A percentile compares a stretch with the other conserved stretches of the same genome.
phyloP scores from a whole-genome alignment of 2,329 filamentous ascomycete genomes.

The Colletotrichum theobromicola region DNA sequence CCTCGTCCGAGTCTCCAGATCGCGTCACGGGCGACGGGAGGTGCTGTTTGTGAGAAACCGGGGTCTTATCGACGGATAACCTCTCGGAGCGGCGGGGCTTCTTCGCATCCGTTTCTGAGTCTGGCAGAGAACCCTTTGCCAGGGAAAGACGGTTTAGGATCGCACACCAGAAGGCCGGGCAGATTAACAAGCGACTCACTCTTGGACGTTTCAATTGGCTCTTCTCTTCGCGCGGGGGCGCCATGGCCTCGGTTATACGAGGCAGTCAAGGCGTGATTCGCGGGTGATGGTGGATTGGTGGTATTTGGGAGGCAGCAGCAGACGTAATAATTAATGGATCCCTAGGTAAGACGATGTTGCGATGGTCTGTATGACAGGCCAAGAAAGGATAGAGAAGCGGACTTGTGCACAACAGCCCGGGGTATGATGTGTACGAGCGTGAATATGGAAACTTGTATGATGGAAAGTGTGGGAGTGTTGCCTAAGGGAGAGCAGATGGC shows the following conservation, averaged over 20 bases:
- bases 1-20: constrained; percentile 47
- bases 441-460: constrained; percentile 3
- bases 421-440: background rate
- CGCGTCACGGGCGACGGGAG: constrained; percentile 84
- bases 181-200: constrained; percentile 54
- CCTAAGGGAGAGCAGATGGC: constrained; percentile 13
- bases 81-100: constrained; percentile 83
- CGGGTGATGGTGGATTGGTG: background rate
- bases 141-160: constrained; percentile 24
- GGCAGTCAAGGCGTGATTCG: background rate
- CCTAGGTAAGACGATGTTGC: background rate
- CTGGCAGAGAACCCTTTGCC: constrained; percentile 68
- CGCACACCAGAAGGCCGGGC: constrained; percentile 21
- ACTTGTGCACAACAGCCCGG: background rate
- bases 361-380: background rate
- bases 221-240: constrained; percentile 71
- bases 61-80: constrained; percentile 64
- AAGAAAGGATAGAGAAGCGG: background rate
- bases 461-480: constrained; percentile 9
- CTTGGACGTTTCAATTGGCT: constrained; percentile 84
- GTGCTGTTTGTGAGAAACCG: constrained; percentile 67
- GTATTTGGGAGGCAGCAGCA: background rate
- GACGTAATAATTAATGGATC: constrained; percentile 2
- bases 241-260: constrained; percentile 44
- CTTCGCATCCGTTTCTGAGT: constrained; percentile 73